phyloP scores from a whole-genome alignment of 2,329 filamentous ascomycete species.

The Arthrobotrys conoides region DNA sequence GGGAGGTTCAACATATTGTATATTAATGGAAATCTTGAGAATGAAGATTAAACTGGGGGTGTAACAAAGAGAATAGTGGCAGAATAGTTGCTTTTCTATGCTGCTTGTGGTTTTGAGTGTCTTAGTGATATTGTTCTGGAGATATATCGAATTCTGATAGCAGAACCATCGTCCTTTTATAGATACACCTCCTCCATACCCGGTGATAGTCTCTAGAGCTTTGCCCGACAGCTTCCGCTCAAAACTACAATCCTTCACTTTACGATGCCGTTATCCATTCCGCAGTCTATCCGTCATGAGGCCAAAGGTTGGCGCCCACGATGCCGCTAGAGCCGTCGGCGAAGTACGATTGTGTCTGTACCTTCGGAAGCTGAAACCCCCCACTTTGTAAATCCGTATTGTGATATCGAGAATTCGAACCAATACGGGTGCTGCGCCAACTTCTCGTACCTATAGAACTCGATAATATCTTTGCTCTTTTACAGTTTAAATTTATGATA shows the following conservation, averaged over 20 bases:
- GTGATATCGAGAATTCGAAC: conserved; percentile 6
- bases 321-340: conserved; percentile 31
- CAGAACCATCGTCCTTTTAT: conserved; percentile 28
- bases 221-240: neutral
- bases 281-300: conserved; percentile 17
- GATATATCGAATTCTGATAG: neutral
- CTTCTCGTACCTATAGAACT: conserved; percentile 16
- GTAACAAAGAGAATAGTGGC: too few species aligned
- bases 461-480: conserved; percentile 20
- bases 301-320: neutral
- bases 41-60: neutral
- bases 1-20: conserved; percentile 12
- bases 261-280: conserved; percentile 9
- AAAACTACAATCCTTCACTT: neutral
- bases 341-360: neutral
- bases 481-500: conserved; percentile 3
- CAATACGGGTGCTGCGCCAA: conserved; percentile 33
- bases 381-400: conserved; percentile 51
- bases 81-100: neutral
- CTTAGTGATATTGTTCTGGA: neutral
- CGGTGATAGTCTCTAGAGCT: neutral
- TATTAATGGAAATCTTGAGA: neutral
- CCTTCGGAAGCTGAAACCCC: conserved; percentile 31
- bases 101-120: neutral
- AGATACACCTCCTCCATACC: neutral